phyloP scores from a whole-genome alignment of 108 stramenopile species.

The Cyclotella atomus region DNA sequence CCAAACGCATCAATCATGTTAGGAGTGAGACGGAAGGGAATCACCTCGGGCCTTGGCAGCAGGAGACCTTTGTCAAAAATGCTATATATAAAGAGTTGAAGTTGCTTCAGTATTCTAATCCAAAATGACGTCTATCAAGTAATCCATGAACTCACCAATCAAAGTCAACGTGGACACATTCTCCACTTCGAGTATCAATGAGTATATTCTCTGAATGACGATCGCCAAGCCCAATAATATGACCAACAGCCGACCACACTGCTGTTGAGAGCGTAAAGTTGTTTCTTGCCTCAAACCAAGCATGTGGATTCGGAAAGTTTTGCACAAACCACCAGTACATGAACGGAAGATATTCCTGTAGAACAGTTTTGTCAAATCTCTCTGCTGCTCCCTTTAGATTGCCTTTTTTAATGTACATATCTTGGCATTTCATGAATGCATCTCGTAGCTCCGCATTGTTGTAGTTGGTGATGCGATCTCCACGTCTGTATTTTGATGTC shows the following conservation, averaged over 20 bases:
- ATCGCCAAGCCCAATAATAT: conserved; percentile 97
- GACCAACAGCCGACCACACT: conserved; percentile 96
- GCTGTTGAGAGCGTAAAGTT: conserved; percentile 91
- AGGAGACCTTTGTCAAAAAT: conserved; percentile 98
- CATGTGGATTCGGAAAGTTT: conserved; percentile 91
- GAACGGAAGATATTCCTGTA: conserved; percentile 79
- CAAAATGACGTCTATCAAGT: conserved; percentile 18
- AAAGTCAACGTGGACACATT: conserved; percentile 99
- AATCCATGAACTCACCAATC: conserved; percentile 72
- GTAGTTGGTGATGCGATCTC: conserved; percentile 64
- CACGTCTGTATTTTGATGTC: conserved; percentile 57
- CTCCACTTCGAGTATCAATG: conserved; percentile 92
- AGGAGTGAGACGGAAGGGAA: conserved; percentile 98
- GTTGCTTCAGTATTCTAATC: too few relatives aligned
- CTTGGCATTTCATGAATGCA: conserved; percentile 73
- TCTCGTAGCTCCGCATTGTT: conserved; percentile 62
- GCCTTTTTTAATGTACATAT: conserved; percentile 74
- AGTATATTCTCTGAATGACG: conserved; percentile 99
- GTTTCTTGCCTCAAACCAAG: conserved; percentile 96
- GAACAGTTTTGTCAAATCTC: conserved; percentile 66
- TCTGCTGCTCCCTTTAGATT: conserved; percentile 64
- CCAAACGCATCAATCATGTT: conserved; percentile 99
- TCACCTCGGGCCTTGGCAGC: conserved; percentile 93
- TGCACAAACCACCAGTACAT: conserved; percentile 98
- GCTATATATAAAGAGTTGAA: conserved; percentile 47